These are phyloP conservation scores for Claviceps citrina DNA, from an alignment of 2,329 filamentous ascomycete species.

Conservation along the genomic window DNA sequence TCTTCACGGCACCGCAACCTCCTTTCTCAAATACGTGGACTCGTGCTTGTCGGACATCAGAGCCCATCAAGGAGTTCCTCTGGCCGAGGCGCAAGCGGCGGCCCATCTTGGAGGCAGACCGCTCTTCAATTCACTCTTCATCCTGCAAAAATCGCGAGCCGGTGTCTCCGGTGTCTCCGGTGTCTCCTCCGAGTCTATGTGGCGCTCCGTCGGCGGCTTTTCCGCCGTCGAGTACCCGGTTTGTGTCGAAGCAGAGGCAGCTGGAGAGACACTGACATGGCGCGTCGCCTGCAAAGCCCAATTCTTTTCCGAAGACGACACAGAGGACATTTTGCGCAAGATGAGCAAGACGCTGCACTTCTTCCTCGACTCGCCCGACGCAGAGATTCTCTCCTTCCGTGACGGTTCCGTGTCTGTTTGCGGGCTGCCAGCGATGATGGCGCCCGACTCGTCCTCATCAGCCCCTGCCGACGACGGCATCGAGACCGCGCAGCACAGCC, in stretches of 20 bases:
- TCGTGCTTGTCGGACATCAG: conserved; percentile 48
- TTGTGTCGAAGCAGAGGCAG: conserved; percentile 63
- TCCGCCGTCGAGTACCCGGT: conserved; percentile 68
- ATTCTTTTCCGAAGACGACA: conserved; percentile 31
- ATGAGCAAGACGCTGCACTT: conserved; percentile 44
- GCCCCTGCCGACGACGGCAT: background rate
- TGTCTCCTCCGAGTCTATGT: conserved; percentile 22
- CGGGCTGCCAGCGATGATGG: conserved; percentile 29
- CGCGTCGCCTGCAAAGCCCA: conserved; percentile 52
- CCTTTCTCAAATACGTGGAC: conserved; percentile 61
- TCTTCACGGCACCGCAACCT: conserved; percentile 48
- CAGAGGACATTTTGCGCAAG: conserved; percentile 35
- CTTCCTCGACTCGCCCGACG: conserved; percentile 34
- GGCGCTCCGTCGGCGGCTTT: conserved; percentile 45
- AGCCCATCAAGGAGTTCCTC: conserved; percentile 62
- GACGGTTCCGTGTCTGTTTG: conserved; percentile 45
- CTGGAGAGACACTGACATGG: conserved; percentile 44
- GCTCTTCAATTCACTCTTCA: conserved; percentile 42
- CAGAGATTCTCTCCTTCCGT: conserved; percentile 39
- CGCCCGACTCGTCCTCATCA: conserved; percentile 1
- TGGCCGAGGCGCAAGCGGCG: conserved; percentile 48
- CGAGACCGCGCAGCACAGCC: background rate
- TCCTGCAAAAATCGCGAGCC: conserved; percentile 29
- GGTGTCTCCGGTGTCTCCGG: background rate
- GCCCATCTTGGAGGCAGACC: conserved; percentile 19